Evolutionary conservation across 441 rosid genomes (phyloP).

Genomic region (Mallotus repandus): DNA sequence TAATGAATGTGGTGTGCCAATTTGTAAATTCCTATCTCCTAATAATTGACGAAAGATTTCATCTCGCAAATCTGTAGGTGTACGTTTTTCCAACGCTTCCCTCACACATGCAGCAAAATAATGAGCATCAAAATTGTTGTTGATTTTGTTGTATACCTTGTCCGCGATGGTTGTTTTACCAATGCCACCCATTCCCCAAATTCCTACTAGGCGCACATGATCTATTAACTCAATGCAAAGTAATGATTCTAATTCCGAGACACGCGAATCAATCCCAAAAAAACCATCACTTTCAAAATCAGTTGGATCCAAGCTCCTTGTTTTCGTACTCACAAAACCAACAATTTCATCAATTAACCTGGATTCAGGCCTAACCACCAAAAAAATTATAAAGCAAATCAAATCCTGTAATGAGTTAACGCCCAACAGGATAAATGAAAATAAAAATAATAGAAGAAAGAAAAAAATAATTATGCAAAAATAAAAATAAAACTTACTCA

Average conservation of each 20-base stretch:
- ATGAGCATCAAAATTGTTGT: background rate
- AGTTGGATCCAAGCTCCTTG: no score
- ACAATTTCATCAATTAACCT: background rate
- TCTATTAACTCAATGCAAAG: background rate
- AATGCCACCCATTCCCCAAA: constrained; percentile 22
- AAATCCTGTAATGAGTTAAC: no score
- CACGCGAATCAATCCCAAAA: background rate
- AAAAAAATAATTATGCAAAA: no score
- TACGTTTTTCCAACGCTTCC: background rate
- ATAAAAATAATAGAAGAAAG: no score
- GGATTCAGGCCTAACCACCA: constrained; percentile 4
- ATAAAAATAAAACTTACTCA: background rate
- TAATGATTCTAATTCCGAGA: background rate
- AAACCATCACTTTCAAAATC: background rate
- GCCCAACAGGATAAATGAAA: no score
- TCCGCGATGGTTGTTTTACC: constrained; percentile 20
- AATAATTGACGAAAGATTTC: background rate
- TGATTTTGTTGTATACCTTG: background rate
- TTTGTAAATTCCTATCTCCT: background rate
- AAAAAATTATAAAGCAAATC: no score
- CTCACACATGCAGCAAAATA: background rate
- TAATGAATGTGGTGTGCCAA: background rate
- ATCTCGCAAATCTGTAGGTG: background rate
- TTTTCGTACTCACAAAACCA: background rate
- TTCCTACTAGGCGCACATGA: background rate